Evolutionary conservation across 129 eudicot species (phyloP).

Genomic region (Centella asiatica): DNA sequence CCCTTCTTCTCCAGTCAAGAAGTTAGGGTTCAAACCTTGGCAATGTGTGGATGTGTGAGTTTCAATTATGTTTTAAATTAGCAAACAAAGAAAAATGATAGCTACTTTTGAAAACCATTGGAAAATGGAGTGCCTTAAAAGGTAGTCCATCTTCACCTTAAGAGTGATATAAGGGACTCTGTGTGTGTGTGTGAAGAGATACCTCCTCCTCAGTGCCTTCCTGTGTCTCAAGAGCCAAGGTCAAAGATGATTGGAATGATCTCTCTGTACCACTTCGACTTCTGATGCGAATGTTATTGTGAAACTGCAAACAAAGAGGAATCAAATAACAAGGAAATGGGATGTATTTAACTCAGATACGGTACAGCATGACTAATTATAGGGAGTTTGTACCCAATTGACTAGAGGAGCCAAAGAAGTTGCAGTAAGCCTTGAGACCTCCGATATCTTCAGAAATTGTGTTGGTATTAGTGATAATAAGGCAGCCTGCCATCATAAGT

Average conservation of each 20-base stretch:
- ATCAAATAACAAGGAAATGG: not conserved
- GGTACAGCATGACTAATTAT: not conserved
- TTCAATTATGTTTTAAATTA: too few relatives aligned
- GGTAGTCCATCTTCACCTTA: too few relatives aligned
- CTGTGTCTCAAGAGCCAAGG: conserved; percentile 55
- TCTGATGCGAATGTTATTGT: conserved; percentile 50
- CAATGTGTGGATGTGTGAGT: too few relatives aligned
- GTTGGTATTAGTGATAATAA: conserved; percentile 69
- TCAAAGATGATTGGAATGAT: conserved; percentile 48
- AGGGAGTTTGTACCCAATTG: conserved; percentile 49
- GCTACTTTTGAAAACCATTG: too few relatives aligned
- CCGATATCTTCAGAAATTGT: conserved; percentile 50
- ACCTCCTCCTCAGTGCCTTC: conserved; percentile 93
- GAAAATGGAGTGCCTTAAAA: too few relatives aligned
- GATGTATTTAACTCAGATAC: not conserved
- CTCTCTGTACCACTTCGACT: conserved; percentile 34
- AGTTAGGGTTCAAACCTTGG: too few relatives aligned
- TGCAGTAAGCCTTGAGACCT: conserved; percentile 47
- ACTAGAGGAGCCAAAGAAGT: conserved; percentile 62
- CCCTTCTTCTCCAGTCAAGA: too few relatives aligned
- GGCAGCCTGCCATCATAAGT: conserved; percentile 58
- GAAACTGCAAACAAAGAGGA: conserved; percentile 45
- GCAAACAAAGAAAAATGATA: too few relatives aligned
- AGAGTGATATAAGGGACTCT: too few relatives aligned
- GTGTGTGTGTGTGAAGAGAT: too few relatives aligned